Conservation (phyloP, 2,329 filamentous ascomycete genomes). For the Nigrospora oryzae region DNA sequence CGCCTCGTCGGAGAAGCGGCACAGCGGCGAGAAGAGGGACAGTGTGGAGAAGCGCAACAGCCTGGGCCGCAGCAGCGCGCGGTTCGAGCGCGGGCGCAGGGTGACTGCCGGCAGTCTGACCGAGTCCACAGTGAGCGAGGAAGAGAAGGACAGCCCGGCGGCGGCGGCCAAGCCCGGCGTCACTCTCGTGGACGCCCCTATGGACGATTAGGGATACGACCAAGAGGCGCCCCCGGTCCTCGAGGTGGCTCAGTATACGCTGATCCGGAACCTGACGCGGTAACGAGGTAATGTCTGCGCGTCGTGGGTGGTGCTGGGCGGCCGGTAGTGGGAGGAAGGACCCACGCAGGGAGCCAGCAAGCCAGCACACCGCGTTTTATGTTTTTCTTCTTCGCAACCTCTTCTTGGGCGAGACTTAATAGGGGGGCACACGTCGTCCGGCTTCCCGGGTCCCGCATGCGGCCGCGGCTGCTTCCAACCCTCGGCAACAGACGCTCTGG, state of each 20-base stretch:
- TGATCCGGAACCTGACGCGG: not conserved
- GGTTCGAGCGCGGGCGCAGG: slow-evolving; percentile 44
- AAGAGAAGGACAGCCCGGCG: slow-evolving; percentile 2
- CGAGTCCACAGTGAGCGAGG: slow-evolving; percentile 13
- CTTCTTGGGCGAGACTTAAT: too few species aligned
- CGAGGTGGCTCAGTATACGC: not conserved
- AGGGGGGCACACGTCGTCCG: too few species aligned
- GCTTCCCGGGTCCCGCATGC: too few species aligned
- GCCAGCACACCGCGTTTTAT: too few species aligned
- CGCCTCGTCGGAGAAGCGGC: not conserved
- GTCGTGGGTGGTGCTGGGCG: too few species aligned
- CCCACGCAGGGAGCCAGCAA: too few species aligned
- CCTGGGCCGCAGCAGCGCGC: slow-evolving; percentile 41
- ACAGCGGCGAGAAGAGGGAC: slow-evolving; percentile 14
- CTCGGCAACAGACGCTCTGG: too few species aligned
- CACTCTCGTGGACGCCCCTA: slow-evolving; percentile 42
- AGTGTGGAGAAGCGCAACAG: slow-evolving; percentile 56
- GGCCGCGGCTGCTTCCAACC: too few species aligned
- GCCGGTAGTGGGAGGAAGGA: too few species aligned
- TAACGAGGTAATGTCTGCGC: too few species aligned
- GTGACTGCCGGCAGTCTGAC: slow-evolving; percentile 24
- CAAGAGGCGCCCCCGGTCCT: not conserved
- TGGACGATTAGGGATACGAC: slow-evolving; percentile 23
- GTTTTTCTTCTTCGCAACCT: too few species aligned
- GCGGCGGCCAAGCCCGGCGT: slow-evolving; percentile 29